Base-by-base conservation (phyloP, 177 flowering plant species). In the Telopea speciosissima region DNA sequence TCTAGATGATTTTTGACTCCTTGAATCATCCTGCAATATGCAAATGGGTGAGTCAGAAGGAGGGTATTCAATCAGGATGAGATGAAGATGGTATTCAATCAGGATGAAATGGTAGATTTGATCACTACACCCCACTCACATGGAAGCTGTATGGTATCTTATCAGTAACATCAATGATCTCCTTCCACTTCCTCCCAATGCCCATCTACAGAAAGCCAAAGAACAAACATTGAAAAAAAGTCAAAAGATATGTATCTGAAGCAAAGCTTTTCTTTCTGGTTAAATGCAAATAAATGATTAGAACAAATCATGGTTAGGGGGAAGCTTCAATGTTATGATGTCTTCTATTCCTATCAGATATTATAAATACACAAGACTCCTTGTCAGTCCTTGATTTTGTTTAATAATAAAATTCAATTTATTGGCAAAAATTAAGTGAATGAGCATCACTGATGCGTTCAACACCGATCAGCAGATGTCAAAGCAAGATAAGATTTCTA, bases 121-220 rank as follows among this genome's bases (percentile, higher is more conserved):
- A 54, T 54, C 59, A 54, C 49, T 16, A 19, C 1, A 54, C 16
- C 7, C 62, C 0, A 71, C 74, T 84, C 79, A 89, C 94, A 83
- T 91, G 97, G 73, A 87, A 86, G 76, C 82, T 86, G 78, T 88
- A 91, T 5, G 82, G 76, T 54, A 91, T 85, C 82, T 85, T 87
- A 36, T 91, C 97, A 36, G 82, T 81, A 64, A 85, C 70, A 69
- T 90, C 89, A 40, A 88, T 79, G 69, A 91, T 77, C 79, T 91
- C 93, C 82, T 91, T 91, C 97, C 97, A 91, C 77, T 87, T 89
- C 83, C 86, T 87, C 33, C 95, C 97, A 63, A 91, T 86, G 85
- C 90, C 68, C 88, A 84, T 87, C 95, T 91, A 74, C 78, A 83
- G 17, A 31, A 70, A 2, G 14, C 62, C 49, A 70, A 22, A 33